phyloP scores from a whole-genome alignment of 768 basidiomycete species.

The Boletus patriciae region DNA sequence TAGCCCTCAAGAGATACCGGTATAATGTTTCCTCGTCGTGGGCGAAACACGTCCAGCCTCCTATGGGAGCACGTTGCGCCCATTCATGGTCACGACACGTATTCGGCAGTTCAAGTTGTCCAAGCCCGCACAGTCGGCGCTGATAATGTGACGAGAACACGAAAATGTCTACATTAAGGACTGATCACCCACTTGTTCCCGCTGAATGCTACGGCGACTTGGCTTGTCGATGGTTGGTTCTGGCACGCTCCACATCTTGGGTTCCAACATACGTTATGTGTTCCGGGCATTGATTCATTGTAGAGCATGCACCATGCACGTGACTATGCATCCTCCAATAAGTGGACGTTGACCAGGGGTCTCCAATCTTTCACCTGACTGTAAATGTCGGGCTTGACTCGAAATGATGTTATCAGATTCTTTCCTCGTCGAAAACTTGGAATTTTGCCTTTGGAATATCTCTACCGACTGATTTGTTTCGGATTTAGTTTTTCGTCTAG shows the following conservation, averaged over 20 bases:
- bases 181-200: conserved; percentile 24
- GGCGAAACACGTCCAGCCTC: not conserved
- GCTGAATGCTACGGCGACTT: conserved; percentile 10
- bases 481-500: not conserved
- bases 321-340: not conserved
- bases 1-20: not conserved
- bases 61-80: not conserved
- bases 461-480: not conserved
- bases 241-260: no score
- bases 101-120: not conserved
- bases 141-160: conserved; percentile 16
- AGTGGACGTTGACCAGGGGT: no score
- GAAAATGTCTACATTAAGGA: conserved; percentile 12
- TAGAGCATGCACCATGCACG: conserved; percentile 4
- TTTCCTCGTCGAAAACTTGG: not conserved
- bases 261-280: not conserved
- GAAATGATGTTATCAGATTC: not conserved
- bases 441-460: not conserved
- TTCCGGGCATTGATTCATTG: conserved; percentile 1
- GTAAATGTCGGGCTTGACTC: not conserved
- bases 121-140: conserved; percentile 18
- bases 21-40: not conserved
- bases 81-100: not conserved
- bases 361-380: not conserved
- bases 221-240: not conserved